phyloP scores from a whole-genome alignment of 306 rosid genomes.

The Cotoneaster glaucophyllus region DNA sequence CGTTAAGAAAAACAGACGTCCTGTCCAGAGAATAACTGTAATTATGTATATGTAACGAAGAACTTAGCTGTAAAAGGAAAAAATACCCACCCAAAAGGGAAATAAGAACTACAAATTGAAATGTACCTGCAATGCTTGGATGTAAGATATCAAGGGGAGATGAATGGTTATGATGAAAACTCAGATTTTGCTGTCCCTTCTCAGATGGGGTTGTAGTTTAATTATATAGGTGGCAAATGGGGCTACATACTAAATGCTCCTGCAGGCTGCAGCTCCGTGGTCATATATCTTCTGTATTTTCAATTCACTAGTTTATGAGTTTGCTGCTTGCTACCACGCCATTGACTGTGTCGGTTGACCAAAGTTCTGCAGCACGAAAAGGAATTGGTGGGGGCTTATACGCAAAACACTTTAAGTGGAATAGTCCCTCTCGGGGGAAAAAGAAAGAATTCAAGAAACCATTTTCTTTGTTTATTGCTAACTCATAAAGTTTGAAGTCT shows the following conservation, averaged over 20 bases:
- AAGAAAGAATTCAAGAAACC: background rate
- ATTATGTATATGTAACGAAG: background rate
- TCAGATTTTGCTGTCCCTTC: background rate
- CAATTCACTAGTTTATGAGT: background rate
- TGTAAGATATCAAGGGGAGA: background rate
- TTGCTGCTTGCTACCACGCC: background rate
- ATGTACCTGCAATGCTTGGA: background rate
- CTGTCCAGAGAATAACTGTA: background rate
- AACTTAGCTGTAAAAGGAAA: background rate
- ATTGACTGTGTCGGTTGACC: constrained; percentile 1
- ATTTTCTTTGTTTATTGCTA: background rate
- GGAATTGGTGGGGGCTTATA: constrained; percentile 13
- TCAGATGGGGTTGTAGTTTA: constrained; percentile 11
- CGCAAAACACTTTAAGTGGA: background rate
- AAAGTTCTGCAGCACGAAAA: constrained; percentile 11
- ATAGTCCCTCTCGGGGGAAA: background rate
- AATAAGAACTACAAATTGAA: background rate
- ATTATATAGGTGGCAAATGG: constrained; percentile 24
- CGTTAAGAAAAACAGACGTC: background rate
- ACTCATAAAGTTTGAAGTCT: background rate
- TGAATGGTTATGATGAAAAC: background rate
- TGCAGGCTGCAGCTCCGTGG: background rate
- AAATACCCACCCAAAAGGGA: background rate
- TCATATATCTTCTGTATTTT: background rate
- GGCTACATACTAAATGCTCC: background rate